Percentiles rank a stretch among this genome's conserved stretches.
phyloP scores from a whole-genome alignment of 352 stramenopile species.

The Phytophthora meadii region DNA sequence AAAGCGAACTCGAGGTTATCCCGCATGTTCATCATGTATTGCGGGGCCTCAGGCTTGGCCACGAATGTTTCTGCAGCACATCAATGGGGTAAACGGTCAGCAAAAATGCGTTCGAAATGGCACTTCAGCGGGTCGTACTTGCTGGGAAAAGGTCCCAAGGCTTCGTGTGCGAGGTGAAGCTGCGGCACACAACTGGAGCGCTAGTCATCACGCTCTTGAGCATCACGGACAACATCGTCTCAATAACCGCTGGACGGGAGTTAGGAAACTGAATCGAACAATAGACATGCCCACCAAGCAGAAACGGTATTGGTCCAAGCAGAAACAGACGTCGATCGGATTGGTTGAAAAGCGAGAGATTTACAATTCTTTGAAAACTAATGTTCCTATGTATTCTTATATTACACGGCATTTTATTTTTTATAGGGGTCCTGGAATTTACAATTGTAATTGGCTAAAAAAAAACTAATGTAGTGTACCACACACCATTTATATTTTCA shows the following conservation, averaged over 20 bases:
- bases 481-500: constrained; percentile 25
- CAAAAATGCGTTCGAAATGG: background rate
- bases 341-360: constrained; percentile 16
- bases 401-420: no score
- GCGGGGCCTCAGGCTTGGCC: constrained; percentile 32
- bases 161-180: constrained; percentile 43
- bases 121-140: constrained; percentile 20
- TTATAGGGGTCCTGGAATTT: no score
- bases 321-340: constrained; percentile 3
- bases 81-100: constrained; percentile 11
- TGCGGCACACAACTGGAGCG: constrained; percentile 3
- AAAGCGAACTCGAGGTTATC: constrained; percentile 66
- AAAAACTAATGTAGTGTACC: constrained; percentile 9
- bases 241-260: constrained; percentile 18
- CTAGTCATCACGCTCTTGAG: constrained; percentile 22
- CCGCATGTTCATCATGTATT: constrained; percentile 62
- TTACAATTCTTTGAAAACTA: no score
- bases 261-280: constrained; percentile 21
- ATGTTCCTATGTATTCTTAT: no score
- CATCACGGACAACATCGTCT: constrained; percentile 30
- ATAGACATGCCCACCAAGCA: constrained; percentile 16
- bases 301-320: constrained; percentile 13
- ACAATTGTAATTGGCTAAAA: background rate
- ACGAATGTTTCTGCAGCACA: constrained; percentile 21
- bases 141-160: constrained; percentile 59